A percentile compares a stretch with the other conserved stretches of the same genome.
phyloP scores from a whole-genome alignment of 2,329 filamentous ascomycete genomes.

The Monosporascus cannonballus region DNA sequence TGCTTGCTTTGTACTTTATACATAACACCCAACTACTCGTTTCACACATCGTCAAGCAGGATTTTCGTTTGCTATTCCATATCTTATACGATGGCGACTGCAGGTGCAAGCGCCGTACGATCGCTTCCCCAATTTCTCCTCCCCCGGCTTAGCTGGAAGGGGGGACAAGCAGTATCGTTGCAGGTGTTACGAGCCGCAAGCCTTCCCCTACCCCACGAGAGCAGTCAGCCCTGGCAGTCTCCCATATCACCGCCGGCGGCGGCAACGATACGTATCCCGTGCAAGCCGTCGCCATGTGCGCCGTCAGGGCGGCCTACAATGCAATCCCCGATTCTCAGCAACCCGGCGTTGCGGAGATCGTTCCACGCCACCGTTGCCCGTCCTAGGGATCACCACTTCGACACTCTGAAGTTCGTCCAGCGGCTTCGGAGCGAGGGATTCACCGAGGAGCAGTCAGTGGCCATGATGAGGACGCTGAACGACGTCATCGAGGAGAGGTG shows the following conservation, averaged over 20 bases:
- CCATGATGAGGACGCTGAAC: conserved; percentile 97
- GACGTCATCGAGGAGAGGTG: conserved; percentile 95
- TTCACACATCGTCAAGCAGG: too few relatives aligned
- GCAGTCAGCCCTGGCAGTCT: conserved; percentile 11
- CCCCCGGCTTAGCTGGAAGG: conserved; percentile 48
- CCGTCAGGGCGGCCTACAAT: conserved; percentile 1
- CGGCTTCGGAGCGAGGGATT: conserved; percentile 85
- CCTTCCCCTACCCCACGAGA: conserved; percentile 15
- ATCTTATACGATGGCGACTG: conserved; percentile 20
- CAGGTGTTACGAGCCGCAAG: conserved; percentile 21
- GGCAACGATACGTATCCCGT: conserved; percentile 20
- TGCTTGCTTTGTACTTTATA: too few relatives aligned
- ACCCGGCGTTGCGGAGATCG: conserved; percentile 31
- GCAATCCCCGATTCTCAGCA: conserved; percentile 18
- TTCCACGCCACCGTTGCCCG: conserved; percentile 64
- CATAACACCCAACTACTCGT: too few relatives aligned
- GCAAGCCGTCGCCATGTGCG: conserved; percentile 6
- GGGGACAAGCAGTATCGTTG: conserved; percentile 22
- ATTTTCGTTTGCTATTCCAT: too few relatives aligned
- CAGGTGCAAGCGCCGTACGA: conserved; percentile 26
- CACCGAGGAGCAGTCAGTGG: conserved; percentile 88
- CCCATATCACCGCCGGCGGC: conserved; percentile 3
- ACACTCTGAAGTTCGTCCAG: conserved; percentile 96
- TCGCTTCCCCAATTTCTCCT: conserved; percentile 48
- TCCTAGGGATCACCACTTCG: conserved; percentile 85